phyloP scores from a whole-genome alignment of 108 stramenopile genomes.

The Nannochloropsis gaditana region DNA sequence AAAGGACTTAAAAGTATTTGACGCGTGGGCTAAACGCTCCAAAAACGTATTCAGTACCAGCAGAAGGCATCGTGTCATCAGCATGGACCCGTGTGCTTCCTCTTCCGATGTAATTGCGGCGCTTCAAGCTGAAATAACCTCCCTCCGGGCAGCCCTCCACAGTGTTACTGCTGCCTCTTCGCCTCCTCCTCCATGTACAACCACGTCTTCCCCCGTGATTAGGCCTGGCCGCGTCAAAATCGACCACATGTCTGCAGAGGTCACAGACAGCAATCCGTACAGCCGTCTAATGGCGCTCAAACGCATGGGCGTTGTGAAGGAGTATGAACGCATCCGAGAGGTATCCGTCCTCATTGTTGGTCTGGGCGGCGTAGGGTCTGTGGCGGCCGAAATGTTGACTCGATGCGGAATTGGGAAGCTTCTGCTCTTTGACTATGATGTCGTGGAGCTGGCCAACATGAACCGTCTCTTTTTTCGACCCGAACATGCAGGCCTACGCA shows the following conservation, averaged over 20 bases:
- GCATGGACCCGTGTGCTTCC: too few relatives aligned
- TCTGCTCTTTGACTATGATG: constrained; percentile 35
- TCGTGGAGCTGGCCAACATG: constrained; percentile 36
- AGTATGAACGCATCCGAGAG: constrained; percentile 27
- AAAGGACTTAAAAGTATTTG: too few relatives aligned
- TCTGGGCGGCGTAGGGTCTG: constrained; percentile 38
- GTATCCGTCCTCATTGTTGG: constrained; percentile 35
- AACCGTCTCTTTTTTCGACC: constrained; percentile 35
- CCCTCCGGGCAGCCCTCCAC: too few relatives aligned
- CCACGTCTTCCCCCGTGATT: too few relatives aligned
- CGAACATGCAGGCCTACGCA: constrained; percentile 23
- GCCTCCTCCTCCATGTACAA: too few relatives aligned
- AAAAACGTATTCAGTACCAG: too few relatives aligned
- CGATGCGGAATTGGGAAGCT: constrained; percentile 38
- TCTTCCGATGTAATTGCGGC: too few relatives aligned
- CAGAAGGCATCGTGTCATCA: too few relatives aligned
- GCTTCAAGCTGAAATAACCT: too few relatives aligned
- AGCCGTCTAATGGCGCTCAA: constrained; percentile 34
- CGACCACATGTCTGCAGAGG: constrained; percentile 19
- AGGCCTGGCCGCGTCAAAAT: background rate
- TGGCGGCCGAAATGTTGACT: constrained; percentile 35
- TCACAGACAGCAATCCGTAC: constrained; percentile 22
- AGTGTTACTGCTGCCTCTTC: too few relatives aligned
- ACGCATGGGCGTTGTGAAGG: constrained; percentile 26
- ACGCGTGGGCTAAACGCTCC: too few relatives aligned